These are phyloP conservation scores for Mycena citricolor DNA, from an alignment of 1,284 basidiomycete species.

Conservation along the genomic window DNA sequence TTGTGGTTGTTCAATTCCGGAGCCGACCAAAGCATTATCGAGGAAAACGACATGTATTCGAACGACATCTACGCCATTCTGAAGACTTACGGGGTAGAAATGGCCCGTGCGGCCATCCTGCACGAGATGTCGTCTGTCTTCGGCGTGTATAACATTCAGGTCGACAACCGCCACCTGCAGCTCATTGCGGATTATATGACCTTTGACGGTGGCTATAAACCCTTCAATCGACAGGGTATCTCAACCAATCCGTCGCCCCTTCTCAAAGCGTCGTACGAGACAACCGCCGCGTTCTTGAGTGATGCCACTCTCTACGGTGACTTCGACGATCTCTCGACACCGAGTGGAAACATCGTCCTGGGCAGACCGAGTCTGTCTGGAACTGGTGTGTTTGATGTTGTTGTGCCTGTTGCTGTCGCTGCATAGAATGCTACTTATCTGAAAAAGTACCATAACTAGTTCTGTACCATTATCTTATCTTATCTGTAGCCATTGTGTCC, in stretches of 20 bases:
- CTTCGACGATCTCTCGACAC: slow-evolving; percentile 88
- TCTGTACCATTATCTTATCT: slow-evolving; percentile 13
- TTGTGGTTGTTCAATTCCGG: slow-evolving; percentile 86
- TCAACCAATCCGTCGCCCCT: slow-evolving; percentile 90
- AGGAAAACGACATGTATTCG: slow-evolving; percentile 84
- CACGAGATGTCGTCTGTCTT: slow-evolving; percentile 92
- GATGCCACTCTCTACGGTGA: slow-evolving; percentile 95
- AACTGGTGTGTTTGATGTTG: slow-evolving; percentile 87
- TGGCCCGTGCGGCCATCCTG: slow-evolving; percentile 91
- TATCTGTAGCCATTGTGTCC: neutral
- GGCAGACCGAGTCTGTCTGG: slow-evolving; percentile 83
- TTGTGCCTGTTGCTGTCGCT: slow-evolving; percentile 47
- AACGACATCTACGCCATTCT: slow-evolving; percentile 96
- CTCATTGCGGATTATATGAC: slow-evolving; percentile 99
- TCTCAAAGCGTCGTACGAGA: slow-evolving; percentile 97
- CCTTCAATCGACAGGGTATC: slow-evolving; percentile 96
- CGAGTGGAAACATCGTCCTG: slow-evolving; percentile 90
- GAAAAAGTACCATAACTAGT: slow-evolving; percentile 6
- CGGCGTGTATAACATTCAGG: slow-evolving; percentile 96
- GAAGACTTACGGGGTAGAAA: slow-evolving; percentile 95
- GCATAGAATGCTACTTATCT: neutral
- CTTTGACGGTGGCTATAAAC: slow-evolving; percentile 95
- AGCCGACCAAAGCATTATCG: slow-evolving; percentile 66
- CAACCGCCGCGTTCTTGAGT: slow-evolving; percentile 93
- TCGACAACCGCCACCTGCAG: slow-evolving; percentile 92